These are phyloP conservation scores for Blastobotrys serpentis DNA, from an alignment of 1,139 yeast genomes.

Conservation along the genomic window DNA sequence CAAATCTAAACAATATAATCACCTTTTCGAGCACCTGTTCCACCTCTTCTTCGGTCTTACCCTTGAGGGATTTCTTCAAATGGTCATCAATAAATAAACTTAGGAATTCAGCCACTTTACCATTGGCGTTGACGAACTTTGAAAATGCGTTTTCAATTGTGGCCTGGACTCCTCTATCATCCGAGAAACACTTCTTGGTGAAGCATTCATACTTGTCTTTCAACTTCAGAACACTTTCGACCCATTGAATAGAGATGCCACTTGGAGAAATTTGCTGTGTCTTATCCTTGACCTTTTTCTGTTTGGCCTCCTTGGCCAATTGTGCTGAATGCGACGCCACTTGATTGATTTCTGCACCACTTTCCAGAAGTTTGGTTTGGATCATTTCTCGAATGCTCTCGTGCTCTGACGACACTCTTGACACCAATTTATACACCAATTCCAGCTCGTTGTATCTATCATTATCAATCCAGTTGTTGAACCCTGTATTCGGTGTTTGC, in stretches of 20 bases:
- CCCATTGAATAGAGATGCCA: slow-evolving; percentile 67
- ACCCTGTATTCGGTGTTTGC: slow-evolving; percentile 53
- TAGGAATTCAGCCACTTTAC: slow-evolving; percentile 66
- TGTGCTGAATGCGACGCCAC: slow-evolving; percentile 26
- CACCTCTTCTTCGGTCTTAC: slow-evolving; percentile 50
- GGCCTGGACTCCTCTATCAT: slow-evolving; percentile 52
- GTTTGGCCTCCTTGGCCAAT: slow-evolving; percentile 27
- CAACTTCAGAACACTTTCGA: slow-evolving; percentile 55
- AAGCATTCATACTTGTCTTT: slow-evolving; percentile 55
- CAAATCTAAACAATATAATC: slow-evolving; percentile 60
- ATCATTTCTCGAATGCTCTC: slow-evolving; percentile 52
- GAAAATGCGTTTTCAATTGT: slow-evolving; percentile 63
- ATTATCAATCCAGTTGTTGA: slow-evolving; percentile 53
- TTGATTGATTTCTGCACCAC: slow-evolving; percentile 43
- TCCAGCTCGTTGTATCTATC: slow-evolving; percentile 44
- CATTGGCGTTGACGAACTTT: slow-evolving; percentile 57
- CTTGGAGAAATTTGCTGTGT: slow-evolving; percentile 43
- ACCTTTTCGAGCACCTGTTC: slow-evolving; percentile 58
- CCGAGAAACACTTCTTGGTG: slow-evolving; percentile 48
- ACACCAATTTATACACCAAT: slow-evolving; percentile 50
- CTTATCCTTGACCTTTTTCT: slow-evolving; percentile 38
- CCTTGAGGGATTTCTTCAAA: slow-evolving; percentile 59
- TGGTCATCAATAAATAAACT: slow-evolving; percentile 74
- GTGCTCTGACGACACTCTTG: slow-evolving; percentile 54
- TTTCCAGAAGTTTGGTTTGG: slow-evolving; percentile 47